Evolutionary conservation across 768 basidiomycete genomes (phyloP), one percentile per base, ranked within the genome.

Genomic region (Pholiota microspora): DNA sequence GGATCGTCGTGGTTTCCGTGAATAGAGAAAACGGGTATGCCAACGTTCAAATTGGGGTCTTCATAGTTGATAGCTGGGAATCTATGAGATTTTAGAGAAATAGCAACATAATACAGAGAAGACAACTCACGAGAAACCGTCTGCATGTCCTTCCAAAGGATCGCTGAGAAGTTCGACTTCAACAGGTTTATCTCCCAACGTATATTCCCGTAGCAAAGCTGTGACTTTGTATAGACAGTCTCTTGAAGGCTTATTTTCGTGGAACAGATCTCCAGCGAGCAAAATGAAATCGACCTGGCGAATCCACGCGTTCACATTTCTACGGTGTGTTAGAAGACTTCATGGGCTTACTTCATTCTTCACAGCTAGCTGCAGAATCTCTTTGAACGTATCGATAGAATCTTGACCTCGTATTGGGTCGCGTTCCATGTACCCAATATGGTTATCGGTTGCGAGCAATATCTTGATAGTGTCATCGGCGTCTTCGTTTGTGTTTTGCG

Each of bases 1-100:
- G 97, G 97, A 64, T 99, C 97, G 65, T 99, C 97, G 70, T 99
- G 97, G 66, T 99, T 99, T 38, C 97, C 97, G 64, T 99, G 97
- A 49, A 99, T 98, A 0, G 96, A 98, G 72, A 99, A 99, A 25
- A 98, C 90, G 2, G 97, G 97, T n/a, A 97, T 92, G 3, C 84
- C 85, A 48, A 99, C 80, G 67, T 99, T 99, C 53, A 98, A 77
- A 67, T 99, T 98, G 1, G 88, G 84, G 63, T 99, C 96, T 69
- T 99, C 94, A 65, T 98, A 98, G 69, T 99, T 98, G 59, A 99
- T 75, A 0, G 94, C 93, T 10, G 97, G 97, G 66, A 98, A 99
- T 13, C 94, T 98, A 62, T 5, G 21, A 35, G 7, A 7, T n/a
- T 45, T 52, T 27, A 48, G 25, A 55, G 52, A 38, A 55, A 24